Evolutionary conservation across 2,329 filamentous ascomycete species (phyloP).

Genomic region (Ceratocystis ficicola): DNA sequence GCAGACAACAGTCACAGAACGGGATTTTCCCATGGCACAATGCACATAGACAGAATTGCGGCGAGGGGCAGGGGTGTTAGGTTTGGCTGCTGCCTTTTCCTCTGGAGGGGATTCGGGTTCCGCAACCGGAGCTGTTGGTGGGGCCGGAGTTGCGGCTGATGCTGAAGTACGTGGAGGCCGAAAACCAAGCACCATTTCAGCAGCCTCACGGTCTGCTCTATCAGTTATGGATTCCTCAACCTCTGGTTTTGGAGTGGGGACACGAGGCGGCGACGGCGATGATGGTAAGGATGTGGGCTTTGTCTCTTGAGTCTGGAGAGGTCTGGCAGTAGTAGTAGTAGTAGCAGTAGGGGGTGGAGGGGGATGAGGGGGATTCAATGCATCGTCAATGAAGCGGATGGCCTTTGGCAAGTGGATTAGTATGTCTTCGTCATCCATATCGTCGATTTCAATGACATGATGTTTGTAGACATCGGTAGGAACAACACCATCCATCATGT

Average conservation of each 20-base stretch:
- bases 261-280: background rate
- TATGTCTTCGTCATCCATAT: slow-evolving; percentile 80
- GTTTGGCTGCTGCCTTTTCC: background rate
- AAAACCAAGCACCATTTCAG: slow-evolving; percentile 12
- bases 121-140: background rate
- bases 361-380: slow-evolving; percentile 35
- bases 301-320: background rate
- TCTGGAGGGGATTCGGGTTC: background rate
- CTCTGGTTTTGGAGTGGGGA: background rate
- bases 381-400: slow-evolving; percentile 72
- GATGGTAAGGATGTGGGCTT: background rate
- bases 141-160: background rate
- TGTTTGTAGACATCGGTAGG: slow-evolving; percentile 47
- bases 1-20: slow-evolving; percentile 71
- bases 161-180: slow-evolving; percentile 14
- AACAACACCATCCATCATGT: slow-evolving; percentile 24
- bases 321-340: background rate
- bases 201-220: slow-evolving; percentile 16
- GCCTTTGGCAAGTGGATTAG: slow-evolving; percentile 66
- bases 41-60: slow-evolving; percentile 41
- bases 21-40: slow-evolving; percentile 93
- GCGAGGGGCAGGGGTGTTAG: background rate
- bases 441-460: slow-evolving; percentile 72
- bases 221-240: slow-evolving; percentile 17
- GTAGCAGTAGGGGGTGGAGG: background rate